phyloP scores from a whole-genome alignment of 371 early-diverging fungal genomes.

The Apophysomyces sp. region DNA sequence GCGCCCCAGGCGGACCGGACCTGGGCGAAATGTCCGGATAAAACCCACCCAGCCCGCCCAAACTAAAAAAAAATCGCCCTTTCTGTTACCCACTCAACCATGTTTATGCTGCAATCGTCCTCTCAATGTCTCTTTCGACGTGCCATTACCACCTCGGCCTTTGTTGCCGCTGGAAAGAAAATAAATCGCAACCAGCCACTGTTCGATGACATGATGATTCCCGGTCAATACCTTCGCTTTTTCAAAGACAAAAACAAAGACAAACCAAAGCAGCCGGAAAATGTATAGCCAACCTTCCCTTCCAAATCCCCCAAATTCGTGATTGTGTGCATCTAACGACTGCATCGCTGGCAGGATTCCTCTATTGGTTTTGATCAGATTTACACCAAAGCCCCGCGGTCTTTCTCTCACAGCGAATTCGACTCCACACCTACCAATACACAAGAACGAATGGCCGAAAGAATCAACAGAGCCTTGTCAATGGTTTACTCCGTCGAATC shows the following conservation, averaged over 20 bases:
- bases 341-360: not conserved
- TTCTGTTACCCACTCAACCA: not conserved
- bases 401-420: conserved; percentile 22
- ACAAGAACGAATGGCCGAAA: conserved; percentile 32
- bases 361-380: conserved; percentile 8
- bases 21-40: not conserved
- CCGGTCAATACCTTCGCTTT: conserved; percentile 31
- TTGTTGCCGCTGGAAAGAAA: not conserved
- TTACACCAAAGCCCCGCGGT: conserved; percentile 29
- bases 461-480: conserved; percentile 34
- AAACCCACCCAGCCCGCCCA: too few relatives aligned
- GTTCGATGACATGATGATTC: conserved; percentile 37
- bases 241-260: conserved; percentile 25
- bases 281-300: not conserved
- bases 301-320: not conserved
- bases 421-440: conserved; percentile 32
- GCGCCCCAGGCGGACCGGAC: not conserved
- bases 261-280: not conserved
- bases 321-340: not conserved
- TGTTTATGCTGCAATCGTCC: not conserved
- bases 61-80: not conserved
- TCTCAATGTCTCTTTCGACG: not conserved
- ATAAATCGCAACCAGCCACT: conserved; percentile 1
- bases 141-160: not conserved
- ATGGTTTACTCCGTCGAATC: conserved; percentile 31